Evolutionary conservation across 768 basidiomycete species (phyloP), one percentile per base, ranked within the genome.

Genomic region (Mrakia gelida): DNA sequence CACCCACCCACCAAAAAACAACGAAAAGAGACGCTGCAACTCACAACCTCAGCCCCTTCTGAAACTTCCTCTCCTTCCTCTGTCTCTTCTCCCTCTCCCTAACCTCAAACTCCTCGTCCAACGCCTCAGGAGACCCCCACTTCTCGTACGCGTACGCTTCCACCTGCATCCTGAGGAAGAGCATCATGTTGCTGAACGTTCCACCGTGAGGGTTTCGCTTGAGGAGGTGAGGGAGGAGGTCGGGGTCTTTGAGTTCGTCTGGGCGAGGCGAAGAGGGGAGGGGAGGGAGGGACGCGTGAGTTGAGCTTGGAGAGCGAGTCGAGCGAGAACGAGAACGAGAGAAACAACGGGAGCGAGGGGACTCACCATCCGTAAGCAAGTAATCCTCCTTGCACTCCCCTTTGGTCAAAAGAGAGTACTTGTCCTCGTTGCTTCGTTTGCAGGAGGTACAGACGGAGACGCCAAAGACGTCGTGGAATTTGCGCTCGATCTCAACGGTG

Each of bases 351-450:
- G 49, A 26, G n/a, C 43, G 21, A 76, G 21, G 32, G n/a, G 26
- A 86, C 91, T 80, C 82, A 94, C 93, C 88, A 83, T 98, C 95
- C 32, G 95, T 98, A 73, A 98, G 85, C 28, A 98, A 89, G 84
- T 98, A 98, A 85, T 98, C 96, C 87, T 94, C 92, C 85, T 95
- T 97, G 85, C 96, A 98, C 85, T 99, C 97, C 0, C 97, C 98
- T 86, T 99, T 99, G 9, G 97, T 99, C 76, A 99, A 85, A 10
- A 99, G 87, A 83, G 94, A 93, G 83, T 97, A 99, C 84, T 91
- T 93, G 82, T 98, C 95, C 10, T 95, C 93, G 75, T 89, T 88
- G 78, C 91, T 90, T 81, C 95, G 91, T 86, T 95, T 94, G 85
- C 95, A 98, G 79, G 88, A 89, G 81, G 92, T 91, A 86, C 97